Evolutionary conservation across 176 grass and related monocot species (phyloP).

Genomic region (Eremochloa ophiuroides): DNA sequence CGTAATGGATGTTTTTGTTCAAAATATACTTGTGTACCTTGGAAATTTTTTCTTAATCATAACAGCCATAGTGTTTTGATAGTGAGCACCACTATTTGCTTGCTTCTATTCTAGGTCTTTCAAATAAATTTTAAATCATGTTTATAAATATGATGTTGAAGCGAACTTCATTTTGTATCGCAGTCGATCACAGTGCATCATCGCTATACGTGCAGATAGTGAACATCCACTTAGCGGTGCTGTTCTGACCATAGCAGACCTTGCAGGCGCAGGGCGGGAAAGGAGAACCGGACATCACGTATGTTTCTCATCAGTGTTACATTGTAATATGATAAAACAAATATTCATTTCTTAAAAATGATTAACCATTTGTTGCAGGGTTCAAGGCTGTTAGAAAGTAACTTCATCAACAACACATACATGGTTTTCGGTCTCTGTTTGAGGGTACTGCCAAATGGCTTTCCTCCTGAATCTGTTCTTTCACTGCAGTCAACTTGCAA

Average conservation of each 20-base stretch:
- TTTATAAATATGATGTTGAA: background rate
- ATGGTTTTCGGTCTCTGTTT: constrained; percentile 89
- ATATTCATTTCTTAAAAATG: background rate
- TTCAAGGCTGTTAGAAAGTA: constrained; percentile 72
- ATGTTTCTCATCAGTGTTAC: constrained; percentile 16
- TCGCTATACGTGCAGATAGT: constrained; percentile 48
- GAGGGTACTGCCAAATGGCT: constrained; percentile 52
- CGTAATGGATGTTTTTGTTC: background rate
- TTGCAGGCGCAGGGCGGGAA: constrained; percentile 82
- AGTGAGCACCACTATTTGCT: background rate
- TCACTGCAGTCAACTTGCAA: background rate
- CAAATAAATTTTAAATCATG: background rate
- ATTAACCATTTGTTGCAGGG: constrained; percentile 45
- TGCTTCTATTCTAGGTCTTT: background rate
- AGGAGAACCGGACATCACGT: constrained; percentile 83
- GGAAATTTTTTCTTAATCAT: background rate
- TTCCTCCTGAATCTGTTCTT: constrained; percentile 16
- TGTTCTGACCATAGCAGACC: constrained; percentile 83
- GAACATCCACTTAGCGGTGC: constrained; percentile 26
- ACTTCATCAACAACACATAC: constrained; percentile 93
- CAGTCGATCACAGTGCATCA: constrained; percentile 95
- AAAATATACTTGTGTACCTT: constrained; percentile 6
- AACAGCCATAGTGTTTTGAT: background rate
- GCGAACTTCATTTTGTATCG: constrained; percentile 13
- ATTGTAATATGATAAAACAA: background rate